Conservation (phyloP, 768 basidiomycete genomes). For the Psilocybe subaeruginosa region DNA sequence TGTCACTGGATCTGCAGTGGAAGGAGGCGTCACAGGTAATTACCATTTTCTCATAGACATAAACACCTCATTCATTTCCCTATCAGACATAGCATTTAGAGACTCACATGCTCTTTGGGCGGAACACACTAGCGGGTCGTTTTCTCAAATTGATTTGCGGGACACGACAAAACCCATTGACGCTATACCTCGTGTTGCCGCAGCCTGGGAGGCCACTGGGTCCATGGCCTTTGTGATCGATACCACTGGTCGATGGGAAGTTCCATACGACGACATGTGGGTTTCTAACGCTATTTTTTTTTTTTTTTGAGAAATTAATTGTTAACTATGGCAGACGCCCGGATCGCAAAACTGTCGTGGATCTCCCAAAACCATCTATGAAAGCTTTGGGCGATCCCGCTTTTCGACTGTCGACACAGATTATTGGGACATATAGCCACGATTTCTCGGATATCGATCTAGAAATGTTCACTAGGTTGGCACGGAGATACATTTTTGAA, state of each 20-base stretch:
- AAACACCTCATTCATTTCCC: background rate
- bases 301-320: background rate
- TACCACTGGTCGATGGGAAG: slow-evolving; percentile 52
- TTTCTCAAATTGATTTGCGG: slow-evolving; percentile 79
- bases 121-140: slow-evolving; percentile 73
- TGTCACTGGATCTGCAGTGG: slow-evolving; percentile 61
- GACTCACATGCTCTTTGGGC: slow-evolving; percentile 76
- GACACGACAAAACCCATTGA: slow-evolving; percentile 67
- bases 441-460: slow-evolving; percentile 40
- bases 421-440: slow-evolving; percentile 53
- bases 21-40: slow-evolving; percentile 77
- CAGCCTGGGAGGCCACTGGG: slow-evolving; percentile 70
- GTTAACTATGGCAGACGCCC: slow-evolving; percentile 34
- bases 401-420: slow-evolving; percentile 55
- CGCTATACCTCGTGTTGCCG: slow-evolving; percentile 60
- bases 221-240: slow-evolving; percentile 71
- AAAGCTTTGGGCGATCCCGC: slow-evolving; percentile 67
- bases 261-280: slow-evolving; percentile 83
- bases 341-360: slow-evolving; percentile 34
- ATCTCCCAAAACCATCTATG: slow-evolving; percentile 32
- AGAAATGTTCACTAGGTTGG: slow-evolving; percentile 60
- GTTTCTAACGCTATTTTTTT: slow-evolving; percentile 23
- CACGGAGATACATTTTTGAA: slow-evolving; percentile 61
- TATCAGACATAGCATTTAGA: slow-evolving; percentile 66
- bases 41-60: background rate